A percentile compares a stretch with the other conserved stretches of the same genome.
These are phyloP conservation scores for Trichoderma parareesei DNA, from an alignment of 495 filamentous ascomycete species.

Conservation along the genomic window DNA sequence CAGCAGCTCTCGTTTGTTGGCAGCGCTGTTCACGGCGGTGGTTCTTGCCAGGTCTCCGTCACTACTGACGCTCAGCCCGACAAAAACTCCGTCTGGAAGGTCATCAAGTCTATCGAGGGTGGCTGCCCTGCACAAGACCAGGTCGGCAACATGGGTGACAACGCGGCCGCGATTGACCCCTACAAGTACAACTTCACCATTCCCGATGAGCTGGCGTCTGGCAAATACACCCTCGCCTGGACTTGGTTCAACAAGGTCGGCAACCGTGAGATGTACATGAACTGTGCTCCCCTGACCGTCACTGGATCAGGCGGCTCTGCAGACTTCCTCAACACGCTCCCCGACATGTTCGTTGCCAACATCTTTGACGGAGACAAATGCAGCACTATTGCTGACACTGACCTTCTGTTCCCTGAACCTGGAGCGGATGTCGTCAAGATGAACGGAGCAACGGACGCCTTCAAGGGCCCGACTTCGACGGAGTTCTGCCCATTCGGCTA, in stretches of 20 bases:
- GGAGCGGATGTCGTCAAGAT: conserved; percentile 43
- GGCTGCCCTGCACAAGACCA: conserved; percentile 57
- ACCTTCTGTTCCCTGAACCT: conserved; percentile 48
- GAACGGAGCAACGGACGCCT: conserved; percentile 14
- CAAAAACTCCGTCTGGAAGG: conserved; percentile 56
- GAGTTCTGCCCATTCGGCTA: too few relatives aligned
- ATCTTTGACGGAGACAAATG: conserved; percentile 45
- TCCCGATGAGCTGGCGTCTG: conserved; percentile 47
- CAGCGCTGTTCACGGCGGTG: conserved; percentile 70
- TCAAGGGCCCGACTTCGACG: too few relatives aligned
- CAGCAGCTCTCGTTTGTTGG: conserved; percentile 50
- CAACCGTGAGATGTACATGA: conserved; percentile 94
- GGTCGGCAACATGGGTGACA: conserved; percentile 32
- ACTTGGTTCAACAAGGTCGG: conserved; percentile 89
- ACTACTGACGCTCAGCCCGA: conserved; percentile 61
- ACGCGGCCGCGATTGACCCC: conserved; percentile 22
- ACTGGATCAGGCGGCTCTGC: conserved; percentile 41
- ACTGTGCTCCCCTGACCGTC: conserved; percentile 71
- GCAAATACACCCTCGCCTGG: conserved; percentile 66
- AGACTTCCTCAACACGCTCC: conserved; percentile 50
- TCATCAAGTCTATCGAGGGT: conserved; percentile 76
- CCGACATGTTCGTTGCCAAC: conserved; percentile 77
- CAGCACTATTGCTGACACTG: conserved; percentile 33
- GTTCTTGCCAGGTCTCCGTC: conserved; percentile 77
- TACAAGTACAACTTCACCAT: conserved; percentile 48